Conservation (phyloP, 2,329 filamentous ascomycete species). For the Sporothrix dimorphospora region DNA sequence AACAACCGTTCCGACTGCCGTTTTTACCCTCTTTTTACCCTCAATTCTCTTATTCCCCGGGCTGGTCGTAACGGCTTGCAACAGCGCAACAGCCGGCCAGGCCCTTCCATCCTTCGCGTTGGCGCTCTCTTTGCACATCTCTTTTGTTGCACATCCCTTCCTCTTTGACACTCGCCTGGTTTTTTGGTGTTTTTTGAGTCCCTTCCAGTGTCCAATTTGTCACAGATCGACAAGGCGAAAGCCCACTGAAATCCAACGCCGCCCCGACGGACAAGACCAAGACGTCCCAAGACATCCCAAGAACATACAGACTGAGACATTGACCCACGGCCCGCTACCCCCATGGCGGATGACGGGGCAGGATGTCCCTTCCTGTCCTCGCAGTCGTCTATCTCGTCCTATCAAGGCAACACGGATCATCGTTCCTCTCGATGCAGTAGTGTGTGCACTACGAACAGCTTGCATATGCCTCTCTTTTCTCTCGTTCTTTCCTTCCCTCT, state of each 20-base stretch:
- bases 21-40: not conserved
- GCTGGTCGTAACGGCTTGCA: not conserved
- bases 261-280: not conserved
- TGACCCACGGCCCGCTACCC: constrained; percentile 9
- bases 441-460: not conserved
- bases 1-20: not conserved
- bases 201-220: not conserved
- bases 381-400: not conserved
- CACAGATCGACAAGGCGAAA: constrained; percentile 1
- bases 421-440: not conserved
- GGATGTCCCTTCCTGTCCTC: not conserved
- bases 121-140: not conserved
- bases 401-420: constrained; percentile 35
- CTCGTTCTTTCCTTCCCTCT: too few relatives aligned
- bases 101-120: constrained; percentile 4
- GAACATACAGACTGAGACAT: constrained; percentile 3
- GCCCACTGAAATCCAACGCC: not conserved
- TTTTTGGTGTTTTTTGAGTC: too few relatives aligned
- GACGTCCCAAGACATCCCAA: not conserved
- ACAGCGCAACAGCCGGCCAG: not conserved
- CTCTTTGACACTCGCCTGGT: not conserved
- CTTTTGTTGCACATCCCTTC: not conserved
- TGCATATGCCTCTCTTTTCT: not conserved
- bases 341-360: not conserved
- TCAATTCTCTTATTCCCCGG: not conserved